Base-by-base conservation (phyloP, 1,139 yeast species). In the Taphrina communis region DNA sequence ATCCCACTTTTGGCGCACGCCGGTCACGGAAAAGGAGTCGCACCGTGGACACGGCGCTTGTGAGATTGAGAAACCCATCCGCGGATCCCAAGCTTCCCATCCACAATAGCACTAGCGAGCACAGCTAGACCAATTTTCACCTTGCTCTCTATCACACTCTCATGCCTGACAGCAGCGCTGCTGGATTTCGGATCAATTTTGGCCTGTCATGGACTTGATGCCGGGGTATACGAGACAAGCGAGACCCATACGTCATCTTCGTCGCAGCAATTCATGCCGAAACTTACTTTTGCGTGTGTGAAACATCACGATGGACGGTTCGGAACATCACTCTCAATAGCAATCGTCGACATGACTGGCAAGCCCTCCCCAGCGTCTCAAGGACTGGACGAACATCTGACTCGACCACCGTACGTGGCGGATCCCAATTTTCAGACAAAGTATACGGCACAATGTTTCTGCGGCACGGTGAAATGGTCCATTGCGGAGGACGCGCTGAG, bases 391-490 rank as follows among this genome's bases (percentile, higher is more conserved):
- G 42, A 53, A 35, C 42, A 35, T 12, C 50, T 35, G n/a, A 9
- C 39, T 21, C 60, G 53, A 11, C 53, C 61, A 25, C 67, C 67
- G 21, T 63, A 55, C 38, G 38, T 36, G 39, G 42, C 42, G 6
- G 50, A 19, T 11, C 21, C 35, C 6, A 51, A 48, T 35, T 65
- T 65, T 31, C 5, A 25, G 31, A 11, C 51, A n/a, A 51, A 57
- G n/a, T 65, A 50, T 44, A 31, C n/a, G 31, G 68, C 62, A 2
- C 51, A 61, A 39, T 65, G 68, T 41, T 51, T 21, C 63, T 65
- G 68, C 68, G 55, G 61, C 21, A 36, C 58, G 42, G 57, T 50
- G 11, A 11, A 48, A 36, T 65, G 55, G 57, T 42, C 46, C 3
- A 39, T 58, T 21, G 21, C 48, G 14, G 39, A 46, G 39, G 68